These are phyloP conservation scores for Penicillium expansum DNA, from an alignment of 2,329 filamentous ascomycete genomes.

Conservation along the genomic window DNA sequence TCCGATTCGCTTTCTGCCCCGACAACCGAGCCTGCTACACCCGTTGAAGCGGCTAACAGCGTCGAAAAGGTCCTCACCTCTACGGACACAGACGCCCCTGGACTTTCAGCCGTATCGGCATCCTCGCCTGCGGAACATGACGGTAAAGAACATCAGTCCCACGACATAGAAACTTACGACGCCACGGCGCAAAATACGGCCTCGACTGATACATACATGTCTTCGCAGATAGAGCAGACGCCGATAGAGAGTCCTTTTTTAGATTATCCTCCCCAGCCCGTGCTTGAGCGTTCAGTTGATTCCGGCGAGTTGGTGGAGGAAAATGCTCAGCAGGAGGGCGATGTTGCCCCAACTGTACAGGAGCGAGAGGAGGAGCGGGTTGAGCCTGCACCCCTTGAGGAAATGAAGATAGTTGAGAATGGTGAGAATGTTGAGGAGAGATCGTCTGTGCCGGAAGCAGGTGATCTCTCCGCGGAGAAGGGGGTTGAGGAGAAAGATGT, in stretches of 20 bases:
- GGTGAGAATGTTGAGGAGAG: neutral
- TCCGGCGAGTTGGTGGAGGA: constrained; percentile 19
- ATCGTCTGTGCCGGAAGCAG: constrained; percentile 5
- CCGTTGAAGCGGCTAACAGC: neutral
- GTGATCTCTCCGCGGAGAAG: constrained; percentile 1
- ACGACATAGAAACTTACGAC: constrained; percentile 38
- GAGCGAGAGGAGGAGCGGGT: constrained; percentile 6
- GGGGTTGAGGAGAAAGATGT: constrained; percentile 1
- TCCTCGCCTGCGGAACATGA: constrained; percentile 40
- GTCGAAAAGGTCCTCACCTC: constrained; percentile 16
- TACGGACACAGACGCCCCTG: constrained; percentile 19
- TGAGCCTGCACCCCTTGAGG: constrained; percentile 1
- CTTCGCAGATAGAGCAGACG: constrained; percentile 45
- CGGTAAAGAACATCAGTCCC: constrained; percentile 48
- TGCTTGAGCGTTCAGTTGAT: constrained; percentile 27
- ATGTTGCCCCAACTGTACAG: neutral
- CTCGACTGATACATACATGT: constrained; percentile 47
- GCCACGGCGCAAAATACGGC: constrained; percentile 38
- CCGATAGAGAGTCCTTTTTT: constrained; percentile 32
- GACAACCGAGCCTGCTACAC: constrained; percentile 14
- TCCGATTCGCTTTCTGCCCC: constrained; percentile 4
- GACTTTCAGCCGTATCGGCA: constrained; percentile 28
- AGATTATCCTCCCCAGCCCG: constrained; percentile 33
- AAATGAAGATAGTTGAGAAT: neutral
- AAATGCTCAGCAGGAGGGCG: constrained; percentile 11